phyloP scores from a whole-genome alignment of 2,329 filamentous ascomycete genomes.

The Trichophyton schoenleinii region DNA sequence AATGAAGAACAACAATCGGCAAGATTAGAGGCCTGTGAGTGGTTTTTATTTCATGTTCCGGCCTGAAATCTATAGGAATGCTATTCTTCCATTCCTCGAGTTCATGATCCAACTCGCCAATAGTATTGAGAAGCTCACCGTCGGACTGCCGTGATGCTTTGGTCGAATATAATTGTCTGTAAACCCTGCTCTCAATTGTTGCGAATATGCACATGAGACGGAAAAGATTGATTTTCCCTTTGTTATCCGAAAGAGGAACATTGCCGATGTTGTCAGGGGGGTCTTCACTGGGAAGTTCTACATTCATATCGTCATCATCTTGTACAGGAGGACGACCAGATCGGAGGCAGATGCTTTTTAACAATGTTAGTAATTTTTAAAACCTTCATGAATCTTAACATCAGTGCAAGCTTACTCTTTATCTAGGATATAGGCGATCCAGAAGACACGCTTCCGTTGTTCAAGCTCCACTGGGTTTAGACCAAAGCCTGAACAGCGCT shows the following conservation, averaged over 20 bases:
- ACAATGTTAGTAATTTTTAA: conserved; percentile 10
- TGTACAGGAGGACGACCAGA: conserved; percentile 61
- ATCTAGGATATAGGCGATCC: conserved; percentile 63
- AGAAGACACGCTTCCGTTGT: conserved; percentile 68
- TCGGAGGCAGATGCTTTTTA: conserved; percentile 48
- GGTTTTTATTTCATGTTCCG: conserved; percentile 89
- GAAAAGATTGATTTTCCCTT: conserved; percentile 90
- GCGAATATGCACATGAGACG: conserved; percentile 83
- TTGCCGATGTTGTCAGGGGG: conserved; percentile 89
- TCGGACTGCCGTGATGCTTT: conserved; percentile 85
- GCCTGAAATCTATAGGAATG: conserved; percentile 92
- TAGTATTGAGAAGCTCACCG: conserved; percentile 85
- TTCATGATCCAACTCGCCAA: conserved; percentile 81
- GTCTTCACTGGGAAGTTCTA: conserved; percentile 82
- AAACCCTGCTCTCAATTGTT: conserved; percentile 84
- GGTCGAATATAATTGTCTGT: conserved; percentile 84
- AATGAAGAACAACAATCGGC: conserved; percentile 87
- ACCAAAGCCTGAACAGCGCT: conserved; percentile 82
- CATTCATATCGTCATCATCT: conserved; percentile 81
- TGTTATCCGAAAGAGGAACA: conserved; percentile 77
- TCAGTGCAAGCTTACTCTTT: conserved; percentile 44
- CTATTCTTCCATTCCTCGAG: conserved; percentile 93
- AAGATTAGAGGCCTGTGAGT: conserved; percentile 87
- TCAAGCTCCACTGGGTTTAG: conserved; percentile 89
- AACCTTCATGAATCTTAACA: background rate